Percentiles rank a stretch among this genome's conserved stretches.
Evolutionary conservation across 805 yeast genomes (phyloP).

Genomic region (Blastobotrys muscicola): DNA sequence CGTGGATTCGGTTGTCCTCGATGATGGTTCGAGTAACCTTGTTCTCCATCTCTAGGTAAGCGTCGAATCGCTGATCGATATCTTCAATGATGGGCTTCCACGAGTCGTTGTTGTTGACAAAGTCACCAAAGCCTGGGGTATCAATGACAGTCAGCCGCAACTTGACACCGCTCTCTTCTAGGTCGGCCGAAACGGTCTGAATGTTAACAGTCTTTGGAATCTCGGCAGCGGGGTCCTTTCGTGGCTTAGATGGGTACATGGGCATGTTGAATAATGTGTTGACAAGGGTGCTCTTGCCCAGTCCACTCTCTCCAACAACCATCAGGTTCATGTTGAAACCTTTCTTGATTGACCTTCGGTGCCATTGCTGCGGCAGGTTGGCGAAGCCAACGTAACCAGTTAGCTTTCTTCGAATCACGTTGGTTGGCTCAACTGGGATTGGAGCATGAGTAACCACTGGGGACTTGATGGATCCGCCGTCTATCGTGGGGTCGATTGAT

Average conservation of each 20-base stretch:
- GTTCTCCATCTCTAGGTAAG: conserved; percentile 82
- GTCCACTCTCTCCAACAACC: conserved; percentile 77
- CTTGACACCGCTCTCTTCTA: conserved; percentile 91
- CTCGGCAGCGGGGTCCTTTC: conserved; percentile 36
- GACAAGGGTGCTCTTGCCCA: conserved; percentile 42
- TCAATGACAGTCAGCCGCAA: conserved; percentile 76
- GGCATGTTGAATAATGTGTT: conserved; percentile 78
- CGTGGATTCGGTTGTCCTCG: conserved; percentile 82
- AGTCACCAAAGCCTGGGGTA: conserved; percentile 92
- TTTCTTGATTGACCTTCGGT: conserved; percentile 78
- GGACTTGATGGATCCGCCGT: conserved; percentile 7
- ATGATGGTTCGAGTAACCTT: conserved; percentile 62
- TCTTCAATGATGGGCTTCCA: conserved; percentile 93
- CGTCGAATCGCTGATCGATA: conserved; percentile 76
- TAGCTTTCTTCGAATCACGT: conserved; percentile 44
- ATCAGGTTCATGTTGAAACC: conserved; percentile 85
- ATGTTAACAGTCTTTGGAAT: conserved; percentile 42
- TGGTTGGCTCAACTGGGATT: conserved; percentile 11
- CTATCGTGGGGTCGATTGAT: conserved; percentile 10
- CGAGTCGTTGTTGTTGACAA: conserved; percentile 64
- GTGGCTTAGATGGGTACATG: conserved; percentile 37
- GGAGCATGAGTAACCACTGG: conserved; percentile 10
- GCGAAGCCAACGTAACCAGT: conserved; percentile 95
- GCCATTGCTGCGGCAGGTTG: conserved; percentile 97
- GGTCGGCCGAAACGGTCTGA: conserved; percentile 53